Base-by-base conservation (phyloP, 331 rosid genomes). In the Acacia concinna region DNA sequence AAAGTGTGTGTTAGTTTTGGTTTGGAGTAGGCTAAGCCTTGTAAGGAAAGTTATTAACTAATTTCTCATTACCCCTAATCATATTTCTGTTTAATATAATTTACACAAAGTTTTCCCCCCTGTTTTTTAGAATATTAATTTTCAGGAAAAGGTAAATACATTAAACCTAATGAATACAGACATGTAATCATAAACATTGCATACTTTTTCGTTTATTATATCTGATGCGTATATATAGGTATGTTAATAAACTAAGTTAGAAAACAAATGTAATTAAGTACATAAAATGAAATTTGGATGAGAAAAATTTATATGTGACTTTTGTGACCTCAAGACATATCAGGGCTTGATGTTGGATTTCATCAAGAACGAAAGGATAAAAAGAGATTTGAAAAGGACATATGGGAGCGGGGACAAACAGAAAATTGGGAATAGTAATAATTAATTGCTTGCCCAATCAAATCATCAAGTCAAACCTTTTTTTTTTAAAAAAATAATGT, bases 1-100 rank as follows among this genome's bases (percentile, higher is more conserved):
- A 63, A 73, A 75, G 14, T 17, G 43, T 23, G 49, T 78, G 66
- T 59, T 27, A 59, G 66, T 59, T 59, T 71, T 30, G 73, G 49
- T 80, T 76, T 35, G 49, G 62, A 71, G 68, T 67, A 47, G 46
- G 78, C 71, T 85, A 84, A 79, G 83, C 75, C 90, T 87, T 87
- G 79, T 47, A 87, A 81, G 85, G 77, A 37, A 89, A 86, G 91
- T 76, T 59, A 37, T 47, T 4, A 69, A 25, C 56, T 75, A 47
- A 25, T 43, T 23, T 70, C 79, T 52, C 54, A 51, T 71, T 2
- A n/a, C 3, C 3, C 21, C n/a, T 27, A 59, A 25, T 25, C 35
- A 59, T 59, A 59, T 59, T 59, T 27, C 5, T 25, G 20, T 17
- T 62, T 30, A 62, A 31, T 6, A 2, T 11, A 30, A n/a, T n/a